Conservation (phyloP, 306 rosid species). For the Fragaria ananassa region DNA sequence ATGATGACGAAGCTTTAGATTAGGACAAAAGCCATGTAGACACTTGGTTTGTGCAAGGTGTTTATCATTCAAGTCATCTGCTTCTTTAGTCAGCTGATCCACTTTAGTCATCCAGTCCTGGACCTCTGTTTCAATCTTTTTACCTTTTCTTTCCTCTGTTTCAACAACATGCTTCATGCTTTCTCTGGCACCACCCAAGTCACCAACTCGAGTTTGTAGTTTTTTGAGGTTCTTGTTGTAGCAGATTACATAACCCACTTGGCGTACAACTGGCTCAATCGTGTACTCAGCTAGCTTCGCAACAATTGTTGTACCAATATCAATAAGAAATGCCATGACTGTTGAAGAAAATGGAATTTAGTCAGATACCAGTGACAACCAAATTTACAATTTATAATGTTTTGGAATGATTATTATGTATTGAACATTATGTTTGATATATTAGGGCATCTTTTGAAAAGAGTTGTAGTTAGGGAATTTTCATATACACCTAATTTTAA, state of each 20-base stretch:
- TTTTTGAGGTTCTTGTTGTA: neutral
- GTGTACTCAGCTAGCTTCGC: neutral
- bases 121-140: neutral
- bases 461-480: too few species aligned
- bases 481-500: too few species aligned
- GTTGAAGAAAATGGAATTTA: neutral
- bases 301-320: neutral
- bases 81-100: neutral
- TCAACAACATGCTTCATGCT: neutral
- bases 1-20: neutral
- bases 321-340: neutral
- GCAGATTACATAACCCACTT: neutral
- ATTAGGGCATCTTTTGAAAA: too few species aligned
- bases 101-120: neutral
- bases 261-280: neutral
- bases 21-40: neutral
- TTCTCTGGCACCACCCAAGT: fast-evolving
- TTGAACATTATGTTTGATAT: too few species aligned
- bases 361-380: too few species aligned
- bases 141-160: neutral
- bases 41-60: neutral
- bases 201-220: neutral
- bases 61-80: neutral
- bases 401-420: too few species aligned
- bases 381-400: too few species aligned